Evolutionary conservation across 129 eudicot species (phyloP), one percentile per base, ranked within the genome.

Genomic region (Artemisia tridentata): DNA sequence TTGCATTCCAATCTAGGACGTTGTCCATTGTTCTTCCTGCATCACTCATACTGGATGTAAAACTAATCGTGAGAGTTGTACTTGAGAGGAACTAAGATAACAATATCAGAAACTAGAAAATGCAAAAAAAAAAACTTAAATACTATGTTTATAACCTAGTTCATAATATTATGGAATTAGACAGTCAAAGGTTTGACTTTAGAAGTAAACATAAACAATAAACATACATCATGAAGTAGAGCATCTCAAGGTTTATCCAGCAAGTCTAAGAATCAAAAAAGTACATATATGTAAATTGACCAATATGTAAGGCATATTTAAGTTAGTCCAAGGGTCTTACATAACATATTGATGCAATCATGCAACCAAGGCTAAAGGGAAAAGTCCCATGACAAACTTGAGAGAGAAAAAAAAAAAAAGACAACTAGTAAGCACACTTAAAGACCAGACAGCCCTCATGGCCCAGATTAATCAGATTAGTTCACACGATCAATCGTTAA

Each of bases 141-240:
- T 27, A 1, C 43, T 60, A 29, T 14, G 17, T 5, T 19, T 41
- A 56, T 45, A 57, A 57, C 2, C 3, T 56, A 45, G 20, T 56
- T 27, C 38, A 27, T 27, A 27, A 46, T 60, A 47, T 46, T 59
- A 53, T n/a, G 50, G 3, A 48, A 7, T 61, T 62, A 7, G 12
- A 38, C 65, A 74, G 65, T 65, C 31, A 73, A 73, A 63, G 46
- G 18, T 64, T 38, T 74, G 78, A 62, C 70, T 17, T 38, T 2
- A 5, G 61, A 71, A 64, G 62, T 72, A 77, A 73, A 55, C 19
- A 20, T 72, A 77, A 73, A 55, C 19, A 20, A 63, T 56, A 63
- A 27, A 51, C 13, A 20, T 83, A n/a, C 85, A 92, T 96, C 98
- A 71, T 92, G 88, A 31, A 92, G n/a, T n/a, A n/a, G n/a, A n/a